Conservation (phyloP, 2,329 filamentous ascomycete genomes). For the Aureobasidium sp. region DNA sequence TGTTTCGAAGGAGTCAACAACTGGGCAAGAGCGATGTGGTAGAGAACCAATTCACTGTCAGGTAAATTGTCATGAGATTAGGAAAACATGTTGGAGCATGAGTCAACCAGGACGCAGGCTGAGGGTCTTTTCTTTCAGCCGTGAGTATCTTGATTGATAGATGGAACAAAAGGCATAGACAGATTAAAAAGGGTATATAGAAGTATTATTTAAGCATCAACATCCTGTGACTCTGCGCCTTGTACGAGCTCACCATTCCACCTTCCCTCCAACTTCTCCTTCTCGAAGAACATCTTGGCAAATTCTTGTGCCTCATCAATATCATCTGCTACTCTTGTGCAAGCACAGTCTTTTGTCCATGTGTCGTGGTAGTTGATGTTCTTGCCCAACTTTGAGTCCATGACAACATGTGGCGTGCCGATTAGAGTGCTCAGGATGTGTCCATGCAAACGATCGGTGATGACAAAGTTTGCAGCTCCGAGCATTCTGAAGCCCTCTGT, state of each 20-base stretch:
- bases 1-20: background rate
- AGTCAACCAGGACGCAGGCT: background rate
- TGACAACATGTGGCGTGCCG: constrained; percentile 7
- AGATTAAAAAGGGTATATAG: background rate
- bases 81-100: background rate
- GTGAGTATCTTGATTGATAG: background rate
- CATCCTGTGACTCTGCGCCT: background rate
- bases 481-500: constrained; percentile 9
- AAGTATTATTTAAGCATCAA: background rate
- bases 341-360: constrained; percentile 11
- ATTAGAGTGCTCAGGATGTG: constrained; percentile 12
- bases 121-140: background rate
- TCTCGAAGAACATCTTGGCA: constrained; percentile 9
- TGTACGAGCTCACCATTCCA: background rate
- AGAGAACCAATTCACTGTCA: background rate
- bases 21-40: background rate
- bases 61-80: background rate
- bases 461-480: constrained; percentile 11
- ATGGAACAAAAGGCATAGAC: background rate
- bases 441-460: constrained; percentile 12
- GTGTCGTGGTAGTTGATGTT: constrained; percentile 13
- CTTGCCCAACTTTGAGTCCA: constrained; percentile 13
- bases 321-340: constrained; percentile 1
- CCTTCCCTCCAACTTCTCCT: constrained; percentile 2
- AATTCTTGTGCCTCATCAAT: constrained; percentile 3